phyloP scores from a whole-genome alignment of 1,139 yeast species.

The Blastobotrys arbuscula region DNA sequence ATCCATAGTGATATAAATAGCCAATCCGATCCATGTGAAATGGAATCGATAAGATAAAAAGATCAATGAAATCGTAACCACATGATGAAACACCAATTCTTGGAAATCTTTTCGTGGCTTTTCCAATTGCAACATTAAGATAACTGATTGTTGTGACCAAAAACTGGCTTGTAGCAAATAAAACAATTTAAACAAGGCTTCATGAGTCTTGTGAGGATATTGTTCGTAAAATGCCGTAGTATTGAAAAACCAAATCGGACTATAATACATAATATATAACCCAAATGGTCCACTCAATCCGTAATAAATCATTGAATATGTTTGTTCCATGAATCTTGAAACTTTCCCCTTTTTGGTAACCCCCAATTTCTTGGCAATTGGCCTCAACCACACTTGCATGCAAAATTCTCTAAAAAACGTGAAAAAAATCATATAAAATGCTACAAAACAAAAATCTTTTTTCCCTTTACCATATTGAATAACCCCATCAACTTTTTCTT shows the following conservation, averaged over 20 bases:
- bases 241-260: slow-evolving; percentile 85
- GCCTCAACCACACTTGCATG: slow-evolving; percentile 77
- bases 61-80: slow-evolving; percentile 83
- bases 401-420: slow-evolving; percentile 85
- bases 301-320: slow-evolving; percentile 77
- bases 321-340: slow-evolving; percentile 87
- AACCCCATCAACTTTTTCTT: slow-evolving; percentile 32
- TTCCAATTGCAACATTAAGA: slow-evolving; percentile 77
- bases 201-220: slow-evolving; percentile 81
- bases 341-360: slow-evolving; percentile 54
- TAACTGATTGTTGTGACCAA: slow-evolving; percentile 94
- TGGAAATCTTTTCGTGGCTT: slow-evolving; percentile 91
- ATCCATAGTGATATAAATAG: slow-evolving; percentile 92
- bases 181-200: slow-evolving; percentile 65
- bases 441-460: slow-evolving; percentile 75
- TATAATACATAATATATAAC: slow-evolving; percentile 73
- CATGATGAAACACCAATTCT: slow-evolving; percentile 89
- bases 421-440: slow-evolving; percentile 77
- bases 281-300: slow-evolving; percentile 83
- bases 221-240: slow-evolving; percentile 72
- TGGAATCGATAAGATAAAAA: slow-evolving; percentile 91
- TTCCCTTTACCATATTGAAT: slow-evolving; percentile 73
- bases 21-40: slow-evolving; percentile 92
- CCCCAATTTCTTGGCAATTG: slow-evolving; percentile 55
- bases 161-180: slow-evolving; percentile 92